Evolutionary conservation across 2,329 filamentous ascomycete species (phyloP).

Genomic region (Balansia obtecta): DNA sequence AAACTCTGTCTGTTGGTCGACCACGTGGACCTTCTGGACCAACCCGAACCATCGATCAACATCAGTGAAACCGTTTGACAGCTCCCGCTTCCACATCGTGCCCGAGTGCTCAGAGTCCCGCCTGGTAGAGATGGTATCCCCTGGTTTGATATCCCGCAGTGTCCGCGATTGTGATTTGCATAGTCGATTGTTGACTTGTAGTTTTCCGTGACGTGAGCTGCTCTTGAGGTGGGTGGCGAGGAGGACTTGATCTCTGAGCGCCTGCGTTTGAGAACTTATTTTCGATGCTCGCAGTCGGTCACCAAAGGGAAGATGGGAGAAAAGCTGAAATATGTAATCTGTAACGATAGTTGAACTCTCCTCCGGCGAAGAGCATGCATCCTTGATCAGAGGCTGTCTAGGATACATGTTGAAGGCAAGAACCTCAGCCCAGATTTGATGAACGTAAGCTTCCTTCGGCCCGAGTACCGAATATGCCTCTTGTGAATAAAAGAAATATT

Average conservation of each 20-base stretch:
- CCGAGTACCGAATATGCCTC: constrained; percentile 43
- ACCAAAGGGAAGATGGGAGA: constrained; percentile 49
- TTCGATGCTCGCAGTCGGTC: constrained; percentile 30
- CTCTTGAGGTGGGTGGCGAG: constrained; percentile 16
- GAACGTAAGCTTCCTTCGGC: constrained; percentile 14
- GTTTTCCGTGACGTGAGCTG: background rate
- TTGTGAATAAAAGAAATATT: constrained; percentile 51
- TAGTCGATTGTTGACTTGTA: background rate
- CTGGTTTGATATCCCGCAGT: constrained; percentile 24
- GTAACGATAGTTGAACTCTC: constrained; percentile 51
- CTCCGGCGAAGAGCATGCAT: background rate
- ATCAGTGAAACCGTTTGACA: constrained; percentile 27
- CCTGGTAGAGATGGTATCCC: constrained; percentile 36
- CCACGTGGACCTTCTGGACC: constrained; percentile 43
- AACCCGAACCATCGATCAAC: constrained; percentile 57
- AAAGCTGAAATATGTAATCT: constrained; percentile 52
- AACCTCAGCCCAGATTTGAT: constrained; percentile 43
- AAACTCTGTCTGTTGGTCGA: constrained; percentile 31
- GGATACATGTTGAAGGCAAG: constrained; percentile 22
- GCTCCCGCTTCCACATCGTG: constrained; percentile 43
- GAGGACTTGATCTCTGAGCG: constrained; percentile 17
- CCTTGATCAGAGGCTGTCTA: constrained; percentile 8
- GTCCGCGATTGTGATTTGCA: background rate
- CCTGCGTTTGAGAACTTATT: constrained; percentile 14
- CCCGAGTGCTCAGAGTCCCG: constrained; percentile 32